Conservation (phyloP, 2,329 filamentous ascomycete species). For the Diaporthe eres region DNA sequence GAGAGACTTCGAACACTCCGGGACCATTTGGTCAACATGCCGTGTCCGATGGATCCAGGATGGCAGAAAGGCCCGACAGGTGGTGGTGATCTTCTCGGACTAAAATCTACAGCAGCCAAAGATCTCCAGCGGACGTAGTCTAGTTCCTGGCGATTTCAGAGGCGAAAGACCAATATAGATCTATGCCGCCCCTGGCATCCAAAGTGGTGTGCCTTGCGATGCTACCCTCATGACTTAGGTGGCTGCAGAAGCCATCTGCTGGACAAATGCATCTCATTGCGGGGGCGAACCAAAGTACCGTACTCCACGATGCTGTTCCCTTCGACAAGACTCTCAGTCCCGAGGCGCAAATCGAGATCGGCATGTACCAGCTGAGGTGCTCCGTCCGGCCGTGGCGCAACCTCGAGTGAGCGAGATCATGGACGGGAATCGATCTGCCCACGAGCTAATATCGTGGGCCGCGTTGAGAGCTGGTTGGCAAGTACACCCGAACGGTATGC, state of each 20-base stretch:
- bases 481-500: not conserved
- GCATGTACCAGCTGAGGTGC: slow-evolving; percentile 1
- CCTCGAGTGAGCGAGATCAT: not conserved
- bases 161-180: not conserved
- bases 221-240: slow-evolving; percentile 28
- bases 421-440: not conserved
- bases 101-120: not conserved
- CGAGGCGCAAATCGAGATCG: slow-evolving; percentile 3
- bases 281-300: slow-evolving; percentile 10
- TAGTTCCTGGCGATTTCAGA: not conserved
- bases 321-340: not conserved
- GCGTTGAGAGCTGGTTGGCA: not conserved
- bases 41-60: not conserved
- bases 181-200: slow-evolving; percentile 13
- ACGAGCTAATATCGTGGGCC: not conserved
- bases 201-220: slow-evolving; percentile 27
- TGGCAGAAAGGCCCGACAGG: not conserved
- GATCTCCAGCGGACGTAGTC: not conserved
- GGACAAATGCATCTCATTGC: slow-evolving; percentile 11
- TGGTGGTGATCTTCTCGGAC: not conserved
- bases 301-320: slow-evolving; percentile 7
- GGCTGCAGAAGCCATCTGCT: slow-evolving; percentile 14
- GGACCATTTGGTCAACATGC: not conserved
- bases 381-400: not conserved
- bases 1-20: not conserved